Evolutionary conservation across 768 basidiomycete genomes (phyloP), one percentile per base, ranked within the genome.

Genomic region (Kwoniella botswanensis): DNA sequence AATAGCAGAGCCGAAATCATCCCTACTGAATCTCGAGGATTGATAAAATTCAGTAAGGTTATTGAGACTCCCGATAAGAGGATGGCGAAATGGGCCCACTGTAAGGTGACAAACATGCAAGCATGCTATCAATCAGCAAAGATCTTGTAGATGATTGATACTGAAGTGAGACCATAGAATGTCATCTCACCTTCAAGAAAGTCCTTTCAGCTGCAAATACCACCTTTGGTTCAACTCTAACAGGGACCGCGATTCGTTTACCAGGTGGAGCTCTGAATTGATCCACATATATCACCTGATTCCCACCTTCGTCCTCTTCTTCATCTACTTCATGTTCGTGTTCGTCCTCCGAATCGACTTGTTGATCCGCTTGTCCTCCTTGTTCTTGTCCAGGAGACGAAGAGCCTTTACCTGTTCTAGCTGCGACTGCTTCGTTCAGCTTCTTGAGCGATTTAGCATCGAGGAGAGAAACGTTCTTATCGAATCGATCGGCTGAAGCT

Each of bases 181-280:
- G 15, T 21, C 15, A 56, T 58, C 93, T 84, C 82, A 93, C 94
- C 84, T 82, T 81, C 54, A 95, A 82, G 87, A 94, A 96, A 15
- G 95, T 98, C 71, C 96, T 87, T 84, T 98, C 95, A 46, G 91
- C 90, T 6, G 97, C 97, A 82, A 98, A 99, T 81, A 95, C 96
- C 29, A 84, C 82, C 85, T 99, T 99, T 35, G 97, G 97, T 83
- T 99, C 97, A 58, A 99, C 88, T 65, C 97, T 88, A n/a, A 99
- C 91, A 26, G 96, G 94, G 2, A 98, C 89, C 0, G 94, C 89
- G 68, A 99, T 95, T 74, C 88, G 87, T 86, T 98, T 98, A 12
- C 95, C 95, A 53, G 87, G 84, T 0, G 93, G 92, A 1, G 95
- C 96, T 26, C 82, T 86, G 90, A 91, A 93, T 69, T 88, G 88